Percentiles rank a stretch among this genome's conserved stretches.
These are phyloP conservation scores for Colletotrichum brevisporum DNA, from an alignment of 2,329 filamentous ascomycete species.

Conservation along the genomic window DNA sequence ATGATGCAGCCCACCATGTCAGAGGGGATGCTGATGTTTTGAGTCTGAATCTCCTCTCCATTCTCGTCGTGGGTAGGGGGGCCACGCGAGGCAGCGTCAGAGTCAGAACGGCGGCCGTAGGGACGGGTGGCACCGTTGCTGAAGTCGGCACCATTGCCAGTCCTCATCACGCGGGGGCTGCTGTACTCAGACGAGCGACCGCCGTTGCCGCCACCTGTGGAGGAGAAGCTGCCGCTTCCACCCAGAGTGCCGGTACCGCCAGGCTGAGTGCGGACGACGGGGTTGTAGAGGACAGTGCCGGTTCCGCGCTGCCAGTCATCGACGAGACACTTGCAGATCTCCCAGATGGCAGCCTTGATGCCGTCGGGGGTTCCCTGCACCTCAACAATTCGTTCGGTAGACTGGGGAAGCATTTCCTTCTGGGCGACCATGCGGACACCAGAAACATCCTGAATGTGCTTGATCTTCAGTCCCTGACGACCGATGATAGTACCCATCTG, in stretches of 20 bases:
- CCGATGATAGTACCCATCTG: slow-evolving; percentile 99
- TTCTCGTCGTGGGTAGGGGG: slow-evolving; percentile 94
- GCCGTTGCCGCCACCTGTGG: slow-evolving; percentile 52
- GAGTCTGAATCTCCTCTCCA: slow-evolving; percentile 96
- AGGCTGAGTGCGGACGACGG: slow-evolving; percentile 87
- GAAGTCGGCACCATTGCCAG: slow-evolving; percentile 97
- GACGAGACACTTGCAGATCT: slow-evolving; percentile 98
- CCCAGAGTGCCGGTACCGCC: slow-evolving; percentile 60
- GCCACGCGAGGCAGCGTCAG: slow-evolving; percentile 83
- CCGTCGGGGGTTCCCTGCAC: slow-evolving; percentile 95
- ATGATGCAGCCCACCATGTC: slow-evolving; percentile 99
- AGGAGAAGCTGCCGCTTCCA: slow-evolving; percentile 53
- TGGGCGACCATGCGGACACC: slow-evolving; percentile 99
- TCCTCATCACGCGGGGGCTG: slow-evolving; percentile 86
- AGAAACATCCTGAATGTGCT: slow-evolving; percentile 97
- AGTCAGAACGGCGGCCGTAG: slow-evolving; percentile 85
- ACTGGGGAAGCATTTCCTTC: slow-evolving; percentile 99
- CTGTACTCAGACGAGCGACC: slow-evolving; percentile 69
- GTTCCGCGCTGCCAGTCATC: slow-evolving; percentile 98
- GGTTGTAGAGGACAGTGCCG: slow-evolving; percentile 97
- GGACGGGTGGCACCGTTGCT: slow-evolving; percentile 73
- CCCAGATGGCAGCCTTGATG: slow-evolving; percentile 96
- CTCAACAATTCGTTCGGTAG: slow-evolving; percentile 97
- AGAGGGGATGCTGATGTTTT: slow-evolving; percentile 99
- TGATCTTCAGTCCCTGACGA: slow-evolving; percentile 96